Evolutionary conservation across 768 basidiomycete species (phyloP).

Genomic region (Russula virescens): DNA sequence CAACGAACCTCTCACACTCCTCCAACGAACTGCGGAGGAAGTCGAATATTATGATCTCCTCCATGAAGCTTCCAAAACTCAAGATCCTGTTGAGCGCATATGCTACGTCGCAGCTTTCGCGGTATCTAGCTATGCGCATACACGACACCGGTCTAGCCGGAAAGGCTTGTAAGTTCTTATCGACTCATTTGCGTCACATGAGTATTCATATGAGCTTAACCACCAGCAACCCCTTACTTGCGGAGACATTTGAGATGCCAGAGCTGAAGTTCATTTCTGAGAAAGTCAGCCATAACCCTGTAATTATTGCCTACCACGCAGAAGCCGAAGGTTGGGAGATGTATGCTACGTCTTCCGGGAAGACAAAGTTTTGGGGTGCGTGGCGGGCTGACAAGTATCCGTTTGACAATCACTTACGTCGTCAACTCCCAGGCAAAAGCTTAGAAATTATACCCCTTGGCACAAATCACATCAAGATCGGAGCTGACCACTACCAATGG

Average conservation of each 20-base stretch:
- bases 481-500: slow-evolving; percentile 67
- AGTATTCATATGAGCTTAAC: slow-evolving; percentile 6
- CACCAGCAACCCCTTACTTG: slow-evolving; percentile 77
- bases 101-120: slow-evolving; percentile 81
- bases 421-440: slow-evolving; percentile 60
- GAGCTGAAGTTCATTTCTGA: slow-evolving; percentile 81
- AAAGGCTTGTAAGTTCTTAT: slow-evolving; percentile 72
- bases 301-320: slow-evolving; percentile 82
- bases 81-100: slow-evolving; percentile 60
- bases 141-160: slow-evolving; percentile 70
- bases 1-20: slow-evolving; percentile 80
- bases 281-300: slow-evolving; percentile 81
- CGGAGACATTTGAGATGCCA: slow-evolving; percentile 80
- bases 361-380: slow-evolving; percentile 88
- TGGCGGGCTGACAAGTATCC: slow-evolving; percentile 23
- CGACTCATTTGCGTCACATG: neutral
- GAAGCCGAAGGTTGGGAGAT: slow-evolving; percentile 75
- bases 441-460: slow-evolving; percentile 83
- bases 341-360: slow-evolving; percentile 69
- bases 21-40: slow-evolving; percentile 81
- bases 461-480: slow-evolving; percentile 59
- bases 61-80: slow-evolving; percentile 52
- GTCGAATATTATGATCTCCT: slow-evolving; percentile 71
- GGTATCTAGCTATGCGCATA: slow-evolving; percentile 78
- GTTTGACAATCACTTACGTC: slow-evolving; percentile 24